Base-by-base conservation (phyloP, 2,329 filamentous ascomycete species). In the Monilinia vaccinii-corymbosi region DNA sequence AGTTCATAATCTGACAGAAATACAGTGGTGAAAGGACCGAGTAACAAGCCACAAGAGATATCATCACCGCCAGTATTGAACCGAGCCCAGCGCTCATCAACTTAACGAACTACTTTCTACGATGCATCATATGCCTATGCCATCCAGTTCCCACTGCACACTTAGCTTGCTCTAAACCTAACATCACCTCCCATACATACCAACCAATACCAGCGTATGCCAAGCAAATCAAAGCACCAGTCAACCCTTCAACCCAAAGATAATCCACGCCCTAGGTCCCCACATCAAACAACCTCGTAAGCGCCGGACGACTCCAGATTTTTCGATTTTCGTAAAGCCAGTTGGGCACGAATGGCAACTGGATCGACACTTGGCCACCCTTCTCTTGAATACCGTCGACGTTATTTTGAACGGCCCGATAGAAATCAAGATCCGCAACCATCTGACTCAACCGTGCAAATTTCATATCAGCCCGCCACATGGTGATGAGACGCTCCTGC, bases 391-490 rank as follows among this genome's bases (percentile, higher is more conserved):
- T 10, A 2, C 7, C 6, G 16, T 44, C 38, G 3, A 23, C 3
- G 11, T 7, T 4, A 2, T 32, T 2, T 21, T 53, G 38, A 2
- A 11, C 2, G 0, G 0, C 8, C 1, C 28, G 18, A 3, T 16
- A 44, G 13, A 6, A 5, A 16, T 3, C 9, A 0, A 53, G 50
- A 3, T 32, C 28, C 11, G 3, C 6, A 3, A 53, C 3, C 38
- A 53, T 16, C 13, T 21, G 25, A 42, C 16, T 4, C 38, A 53
- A 3, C 32, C 25, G 13, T 23, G 2, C 7, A 3, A 53, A 53
- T 2, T 9, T 53, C 9, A 2, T 53, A 1, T 28, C 10, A 3
- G 34, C 34, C 13, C 34, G 13, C 13, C 34, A 36, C 9, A 14
- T 16, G 10, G 7, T n/a, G 8, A n/a, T 5, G 9, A 9, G 7